Conservation (phyloP, 768 basidiomycete species). For the Phylloporus arenicola region DNA sequence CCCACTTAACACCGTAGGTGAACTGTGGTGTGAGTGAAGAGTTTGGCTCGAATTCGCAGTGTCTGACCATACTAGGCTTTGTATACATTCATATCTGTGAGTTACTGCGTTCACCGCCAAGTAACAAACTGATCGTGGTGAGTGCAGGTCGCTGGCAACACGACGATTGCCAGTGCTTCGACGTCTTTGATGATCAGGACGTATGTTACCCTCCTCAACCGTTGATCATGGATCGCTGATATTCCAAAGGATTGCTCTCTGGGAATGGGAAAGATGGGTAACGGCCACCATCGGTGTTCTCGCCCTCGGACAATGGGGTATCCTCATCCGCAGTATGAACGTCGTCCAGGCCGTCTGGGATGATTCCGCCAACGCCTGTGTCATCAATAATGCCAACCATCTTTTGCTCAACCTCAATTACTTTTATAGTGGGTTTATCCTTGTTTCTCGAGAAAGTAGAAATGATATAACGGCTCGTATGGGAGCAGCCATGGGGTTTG, state of each 20-base stretch:
- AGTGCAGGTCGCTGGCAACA: constrained; percentile 23
- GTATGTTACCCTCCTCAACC: constrained; percentile 28
- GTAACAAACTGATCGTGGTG: not conserved
- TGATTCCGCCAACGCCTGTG: constrained; percentile 35
- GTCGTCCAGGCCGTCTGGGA: constrained; percentile 57
- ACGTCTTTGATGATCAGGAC: constrained; percentile 69
- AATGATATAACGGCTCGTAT: not conserved
- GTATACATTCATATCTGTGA: constrained; percentile 64
- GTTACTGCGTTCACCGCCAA: constrained; percentile 8
- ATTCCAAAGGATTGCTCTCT: constrained; percentile 56
- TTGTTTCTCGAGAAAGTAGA: not conserved
- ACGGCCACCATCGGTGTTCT: constrained; percentile 47
- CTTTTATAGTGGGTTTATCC: constrained; percentile 56
- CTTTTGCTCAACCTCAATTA: constrained; percentile 58
- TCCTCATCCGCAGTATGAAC: constrained; percentile 65
- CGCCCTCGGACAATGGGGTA: constrained; percentile 58
- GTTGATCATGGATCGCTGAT: constrained; percentile 18
- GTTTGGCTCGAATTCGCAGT: not conserved
- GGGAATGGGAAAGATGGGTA: constrained; percentile 55
- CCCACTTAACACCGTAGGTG: constrained; percentile 32
- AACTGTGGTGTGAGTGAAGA: constrained; percentile 49
- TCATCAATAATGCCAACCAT: constrained; percentile 49
- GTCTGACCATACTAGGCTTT: constrained; percentile 40
- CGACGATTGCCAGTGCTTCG: constrained; percentile 23
- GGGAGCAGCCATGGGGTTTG: constrained; percentile 60